These are phyloP conservation scores for Colletotrichum lentis DNA, from an alignment of 2,329 filamentous ascomycete species.

Conservation along the genomic window DNA sequence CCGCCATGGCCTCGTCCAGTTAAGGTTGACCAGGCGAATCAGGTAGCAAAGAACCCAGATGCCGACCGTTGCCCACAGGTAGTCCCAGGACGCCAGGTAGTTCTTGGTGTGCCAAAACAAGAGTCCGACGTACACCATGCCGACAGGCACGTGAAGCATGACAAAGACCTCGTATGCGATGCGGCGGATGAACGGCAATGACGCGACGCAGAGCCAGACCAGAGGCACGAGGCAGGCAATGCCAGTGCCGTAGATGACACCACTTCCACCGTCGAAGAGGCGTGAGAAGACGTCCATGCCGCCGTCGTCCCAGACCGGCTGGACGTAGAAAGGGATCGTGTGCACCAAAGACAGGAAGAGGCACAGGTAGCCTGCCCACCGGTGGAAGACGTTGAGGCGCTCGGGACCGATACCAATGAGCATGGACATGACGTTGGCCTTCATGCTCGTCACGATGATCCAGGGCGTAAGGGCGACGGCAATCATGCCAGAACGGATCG, in stretches of 20 bases:
- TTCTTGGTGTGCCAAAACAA: conserved; percentile 98
- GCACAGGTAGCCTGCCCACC: conserved; percentile 89
- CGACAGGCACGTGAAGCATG: conserved; percentile 80
- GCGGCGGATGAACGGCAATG: conserved; percentile 78
- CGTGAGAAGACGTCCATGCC: conserved; percentile 75
- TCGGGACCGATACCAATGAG: conserved; percentile 93
- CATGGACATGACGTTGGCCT: conserved; percentile 84
- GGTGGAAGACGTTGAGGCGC: conserved; percentile 88
- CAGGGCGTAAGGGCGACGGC: conserved; percentile 90
- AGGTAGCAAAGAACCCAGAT: conserved; percentile 82
- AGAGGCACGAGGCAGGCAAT: conserved; percentile 83
- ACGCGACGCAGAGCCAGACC: conserved; percentile 83
- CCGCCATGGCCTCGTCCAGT: conserved; percentile 85
- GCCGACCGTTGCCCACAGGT: conserved; percentile 80
- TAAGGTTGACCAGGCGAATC: conserved; percentile 81
- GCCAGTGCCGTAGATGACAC: conserved; percentile 85
- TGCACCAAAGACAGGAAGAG: conserved; percentile 85
- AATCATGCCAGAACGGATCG: conserved; percentile 89
- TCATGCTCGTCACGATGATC: conserved; percentile 90
- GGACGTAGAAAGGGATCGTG: conserved; percentile 87
- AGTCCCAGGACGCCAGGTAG: conserved; percentile 88
- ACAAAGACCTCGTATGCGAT: conserved; percentile 88
- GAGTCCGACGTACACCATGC: conserved; percentile 80
- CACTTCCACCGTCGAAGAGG: conserved; percentile 71
- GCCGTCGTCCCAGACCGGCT: conserved; percentile 83